These are phyloP conservation scores for Ogataea glucozyma DNA, from an alignment of 805 yeast genomes.

Conservation along the genomic window DNA sequence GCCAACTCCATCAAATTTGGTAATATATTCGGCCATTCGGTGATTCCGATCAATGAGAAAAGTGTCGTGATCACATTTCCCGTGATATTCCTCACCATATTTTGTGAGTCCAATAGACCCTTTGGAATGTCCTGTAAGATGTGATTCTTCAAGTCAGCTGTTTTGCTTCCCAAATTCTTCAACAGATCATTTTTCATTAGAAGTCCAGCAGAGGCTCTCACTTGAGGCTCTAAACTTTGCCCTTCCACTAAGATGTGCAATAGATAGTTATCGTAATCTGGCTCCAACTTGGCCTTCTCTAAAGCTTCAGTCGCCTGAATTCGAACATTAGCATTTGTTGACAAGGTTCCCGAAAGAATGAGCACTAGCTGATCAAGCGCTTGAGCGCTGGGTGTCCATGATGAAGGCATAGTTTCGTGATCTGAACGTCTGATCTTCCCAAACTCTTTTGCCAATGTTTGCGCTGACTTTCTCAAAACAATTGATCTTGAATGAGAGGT, in stretches of 20 bases:
- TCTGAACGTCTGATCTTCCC: too few relatives aligned
- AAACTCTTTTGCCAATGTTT: too few relatives aligned
- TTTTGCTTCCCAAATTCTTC: constrained; percentile 35
- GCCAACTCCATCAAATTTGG: constrained; percentile 67
- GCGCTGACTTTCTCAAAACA: background rate
- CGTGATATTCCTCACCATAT: constrained; percentile 80
- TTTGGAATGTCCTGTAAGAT: constrained; percentile 39
- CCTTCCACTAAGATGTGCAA: constrained; percentile 65
- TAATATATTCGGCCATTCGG: constrained; percentile 74
- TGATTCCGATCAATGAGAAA: constrained; percentile 64
- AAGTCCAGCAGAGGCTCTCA: constrained; percentile 87
- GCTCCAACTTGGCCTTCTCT: constrained; percentile 64
- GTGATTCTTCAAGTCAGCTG: constrained; percentile 35
- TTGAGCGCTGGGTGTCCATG: constrained; percentile 69
- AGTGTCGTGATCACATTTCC: constrained; percentile 88
- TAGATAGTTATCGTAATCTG: constrained; percentile 81
- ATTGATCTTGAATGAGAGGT: background rate
- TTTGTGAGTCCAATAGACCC: constrained; percentile 53
- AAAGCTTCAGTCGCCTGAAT: constrained; percentile 72
- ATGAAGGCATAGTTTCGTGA: constrained; percentile 35
- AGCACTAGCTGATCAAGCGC: constrained; percentile 63
- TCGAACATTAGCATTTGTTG: constrained; percentile 56
- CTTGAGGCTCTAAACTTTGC: constrained; percentile 47
- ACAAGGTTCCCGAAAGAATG: constrained; percentile 71
- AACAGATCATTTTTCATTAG: constrained; percentile 76